Evolutionary conservation across 1,284 basidiomycete species (phyloP).

Genomic region (Leccinum fallax): DNA sequence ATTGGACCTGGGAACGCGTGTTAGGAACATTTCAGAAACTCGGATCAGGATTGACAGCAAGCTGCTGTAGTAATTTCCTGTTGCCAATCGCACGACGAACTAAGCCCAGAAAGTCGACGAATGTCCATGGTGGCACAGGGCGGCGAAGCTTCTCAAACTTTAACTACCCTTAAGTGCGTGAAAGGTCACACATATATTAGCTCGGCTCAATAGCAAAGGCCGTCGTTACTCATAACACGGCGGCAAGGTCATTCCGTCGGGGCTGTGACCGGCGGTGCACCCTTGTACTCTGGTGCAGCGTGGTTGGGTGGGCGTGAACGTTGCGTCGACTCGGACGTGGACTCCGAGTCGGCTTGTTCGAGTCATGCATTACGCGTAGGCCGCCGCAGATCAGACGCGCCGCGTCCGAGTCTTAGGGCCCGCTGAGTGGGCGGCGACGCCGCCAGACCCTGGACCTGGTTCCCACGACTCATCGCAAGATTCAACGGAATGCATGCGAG

Average conservation of each 20-base stretch:
- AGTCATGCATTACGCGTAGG: not conserved
- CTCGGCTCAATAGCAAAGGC: conserved; percentile 6
- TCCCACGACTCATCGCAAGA: not conserved
- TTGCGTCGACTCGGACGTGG: not conserved
- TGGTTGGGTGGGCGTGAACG: not conserved
- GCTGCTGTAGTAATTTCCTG: conserved; percentile 1
- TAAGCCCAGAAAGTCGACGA: not conserved
- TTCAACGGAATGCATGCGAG: not conserved
- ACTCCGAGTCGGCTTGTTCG: not conserved
- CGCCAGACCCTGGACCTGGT: not conserved
- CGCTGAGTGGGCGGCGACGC: not conserved
- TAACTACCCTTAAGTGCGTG: not conserved
- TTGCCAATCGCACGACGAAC: conserved; percentile 1
- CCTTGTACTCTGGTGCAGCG: not conserved
- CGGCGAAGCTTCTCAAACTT: not conserved
- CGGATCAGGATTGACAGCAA: conserved; percentile 1
- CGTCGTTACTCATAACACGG: not conserved
- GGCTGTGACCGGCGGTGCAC: conserved; percentile 22
- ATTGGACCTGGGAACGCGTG: conserved; percentile 1
- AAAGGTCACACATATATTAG: not conserved
- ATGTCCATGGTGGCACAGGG: not conserved
- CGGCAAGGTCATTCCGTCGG: conserved; percentile 5
- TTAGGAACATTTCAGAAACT: conserved; percentile 5
- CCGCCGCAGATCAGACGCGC: not conserved
- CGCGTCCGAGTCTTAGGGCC: no score